Evolutionary conservation across 768 basidiomycete species (phyloP).

Genomic region (Pilatotrama ljubarskyi): DNA sequence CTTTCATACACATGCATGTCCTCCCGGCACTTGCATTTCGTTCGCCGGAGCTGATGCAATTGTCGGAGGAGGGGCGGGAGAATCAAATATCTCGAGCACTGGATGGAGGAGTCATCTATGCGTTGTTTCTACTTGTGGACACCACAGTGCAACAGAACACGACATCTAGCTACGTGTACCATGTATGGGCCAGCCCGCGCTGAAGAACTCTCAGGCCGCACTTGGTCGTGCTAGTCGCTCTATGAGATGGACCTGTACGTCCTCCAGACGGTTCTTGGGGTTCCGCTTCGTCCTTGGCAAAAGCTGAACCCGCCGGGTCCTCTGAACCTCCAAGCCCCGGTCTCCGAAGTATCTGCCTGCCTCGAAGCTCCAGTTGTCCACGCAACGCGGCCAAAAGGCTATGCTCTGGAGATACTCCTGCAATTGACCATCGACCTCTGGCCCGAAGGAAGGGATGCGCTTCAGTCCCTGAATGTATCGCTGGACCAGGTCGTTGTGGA

Average conservation of each 20-base stretch:
- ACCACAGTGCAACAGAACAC: no score
- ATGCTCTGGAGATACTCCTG: constrained; percentile 28
- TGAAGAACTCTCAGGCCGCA: not conserved
- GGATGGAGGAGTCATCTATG: no score
- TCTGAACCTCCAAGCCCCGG: constrained; percentile 28
- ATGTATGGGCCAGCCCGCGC: not conserved
- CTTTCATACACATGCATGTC: not conserved
- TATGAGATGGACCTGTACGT: constrained; percentile 8
- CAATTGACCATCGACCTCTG: constrained; percentile 28
- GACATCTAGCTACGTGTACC: not conserved
- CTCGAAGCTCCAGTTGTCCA: constrained; percentile 35
- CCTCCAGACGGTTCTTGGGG: not conserved
- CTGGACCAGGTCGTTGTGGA: constrained; percentile 15
- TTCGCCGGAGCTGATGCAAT: no score
- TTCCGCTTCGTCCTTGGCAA: constrained; percentile 13
- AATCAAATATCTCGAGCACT: no score
- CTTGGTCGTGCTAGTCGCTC: not conserved
- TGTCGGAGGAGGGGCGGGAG: no score
- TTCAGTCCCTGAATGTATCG: constrained; percentile 26
- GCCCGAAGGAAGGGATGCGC: constrained; percentile 32
- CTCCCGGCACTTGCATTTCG: no score
- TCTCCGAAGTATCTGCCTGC: constrained; percentile 33
- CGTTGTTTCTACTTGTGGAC: no score
- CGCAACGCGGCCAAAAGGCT: constrained; percentile 29
- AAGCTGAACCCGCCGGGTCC: constrained; percentile 20